phyloP scores from a whole-genome alignment of 129 eudicot species.

The Apium graveolens region DNA sequence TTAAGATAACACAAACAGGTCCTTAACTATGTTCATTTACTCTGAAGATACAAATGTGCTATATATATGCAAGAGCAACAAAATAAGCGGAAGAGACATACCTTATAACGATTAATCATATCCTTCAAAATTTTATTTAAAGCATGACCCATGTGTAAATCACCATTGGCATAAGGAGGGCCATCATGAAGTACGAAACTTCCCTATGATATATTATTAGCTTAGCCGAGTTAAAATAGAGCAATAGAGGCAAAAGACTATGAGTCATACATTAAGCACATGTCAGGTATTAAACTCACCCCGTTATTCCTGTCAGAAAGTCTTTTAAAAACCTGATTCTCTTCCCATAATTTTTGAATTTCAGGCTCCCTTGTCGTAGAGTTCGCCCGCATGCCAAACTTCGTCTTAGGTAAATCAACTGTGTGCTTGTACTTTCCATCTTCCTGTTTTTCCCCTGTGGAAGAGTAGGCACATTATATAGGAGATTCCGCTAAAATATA shows the following conservation, averaged over 20 bases:
- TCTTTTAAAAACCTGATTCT: constrained; percentile 76
- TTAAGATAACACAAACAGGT: too few species aligned
- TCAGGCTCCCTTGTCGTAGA: constrained; percentile 89
- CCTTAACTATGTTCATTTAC: neutral
- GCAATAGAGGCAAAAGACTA: neutral
- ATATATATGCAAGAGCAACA: neutral
- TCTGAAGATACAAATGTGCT: neutral
- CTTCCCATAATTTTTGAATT: constrained; percentile 96
- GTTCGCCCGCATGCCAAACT: constrained; percentile 93
- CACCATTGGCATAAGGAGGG: constrained; percentile 99
- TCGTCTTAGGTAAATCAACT: constrained; percentile 77
- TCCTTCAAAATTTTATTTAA: constrained; percentile 91
- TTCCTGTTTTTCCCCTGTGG: constrained; percentile 61
- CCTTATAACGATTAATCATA: constrained; percentile 95
- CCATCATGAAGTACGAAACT: constrained; percentile 92
- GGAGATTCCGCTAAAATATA: neutral
- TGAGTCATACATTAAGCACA: too few species aligned
- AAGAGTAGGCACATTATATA: constrained; percentile 10
- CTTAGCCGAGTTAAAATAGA: constrained; percentile 21
- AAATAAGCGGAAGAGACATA: constrained; percentile 13
- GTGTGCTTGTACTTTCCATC: constrained; percentile 94
- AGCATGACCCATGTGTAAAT: constrained; percentile 98
- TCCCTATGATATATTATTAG: constrained; percentile 39
- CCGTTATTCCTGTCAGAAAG: constrained; percentile 70
- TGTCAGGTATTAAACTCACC: constrained; percentile 37